Evolutionary conservation across 139 green algal genomes (phyloP).

Genomic region (Penium margaritaceum): DNA sequence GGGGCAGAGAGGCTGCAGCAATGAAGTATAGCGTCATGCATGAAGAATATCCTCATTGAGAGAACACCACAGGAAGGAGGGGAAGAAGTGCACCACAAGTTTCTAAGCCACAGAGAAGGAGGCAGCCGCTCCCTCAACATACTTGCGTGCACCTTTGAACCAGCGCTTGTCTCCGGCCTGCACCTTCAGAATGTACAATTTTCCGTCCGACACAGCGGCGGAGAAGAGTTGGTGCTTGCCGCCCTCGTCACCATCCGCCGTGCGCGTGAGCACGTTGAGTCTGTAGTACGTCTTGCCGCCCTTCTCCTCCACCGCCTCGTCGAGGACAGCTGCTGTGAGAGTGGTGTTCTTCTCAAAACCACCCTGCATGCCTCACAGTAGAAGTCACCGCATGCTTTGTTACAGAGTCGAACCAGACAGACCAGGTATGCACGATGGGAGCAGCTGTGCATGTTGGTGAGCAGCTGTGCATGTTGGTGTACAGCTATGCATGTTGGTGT

Average conservation of each 20-base stretch:
- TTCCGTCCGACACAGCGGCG: constrained; percentile 75
- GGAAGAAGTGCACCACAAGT: too few relatives aligned
- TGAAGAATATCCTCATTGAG: too few relatives aligned
- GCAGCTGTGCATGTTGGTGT: too few relatives aligned
- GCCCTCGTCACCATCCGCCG: constrained; percentile 90
- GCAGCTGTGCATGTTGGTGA: too few relatives aligned
- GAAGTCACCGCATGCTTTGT: too few relatives aligned
- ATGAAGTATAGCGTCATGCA: too few relatives aligned
- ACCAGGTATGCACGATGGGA: too few relatives aligned
- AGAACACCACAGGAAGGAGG: too few relatives aligned
- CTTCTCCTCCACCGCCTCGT: constrained; percentile 71
- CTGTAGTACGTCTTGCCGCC: constrained; percentile 96
- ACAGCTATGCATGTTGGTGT: too few relatives aligned
- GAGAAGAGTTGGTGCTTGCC: constrained; percentile 89
- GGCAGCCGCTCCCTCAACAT: constrained; percentile 54
- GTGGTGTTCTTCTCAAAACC: constrained; percentile 82
- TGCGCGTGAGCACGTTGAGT: constrained; percentile 70
- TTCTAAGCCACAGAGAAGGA: constrained; percentile 80
- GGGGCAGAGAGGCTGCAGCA: too few relatives aligned
- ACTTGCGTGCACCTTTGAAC: constrained; percentile 82
- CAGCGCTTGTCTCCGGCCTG: constrained; percentile 89
- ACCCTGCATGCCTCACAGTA: too few relatives aligned
- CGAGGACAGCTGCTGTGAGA: constrained; percentile 72
- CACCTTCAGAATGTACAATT: constrained; percentile 80
- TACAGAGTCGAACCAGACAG: too few relatives aligned